A percentile compares a stretch with the other conserved stretches of the same genome.
These are phyloP conservation scores for Neurospora sp. DNA, from an alignment of 2,329 filamentous ascomycete genomes.

Conservation along the genomic window DNA sequence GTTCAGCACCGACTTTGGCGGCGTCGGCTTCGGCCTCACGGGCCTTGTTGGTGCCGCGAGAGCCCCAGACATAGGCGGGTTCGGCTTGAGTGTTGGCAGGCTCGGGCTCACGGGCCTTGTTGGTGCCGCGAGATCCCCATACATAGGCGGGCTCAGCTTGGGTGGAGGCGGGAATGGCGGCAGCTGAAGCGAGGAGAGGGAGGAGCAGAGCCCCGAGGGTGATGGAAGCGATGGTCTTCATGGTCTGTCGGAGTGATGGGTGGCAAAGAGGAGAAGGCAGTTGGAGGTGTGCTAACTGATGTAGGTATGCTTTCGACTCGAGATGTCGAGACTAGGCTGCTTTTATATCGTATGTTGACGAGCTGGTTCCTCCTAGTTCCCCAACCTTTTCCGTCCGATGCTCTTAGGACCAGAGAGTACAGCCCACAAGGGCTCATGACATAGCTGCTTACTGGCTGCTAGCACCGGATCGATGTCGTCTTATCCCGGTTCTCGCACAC, in stretches of 20 bases:
- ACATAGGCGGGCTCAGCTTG: slow-evolving; percentile 1
- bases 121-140: neutral
- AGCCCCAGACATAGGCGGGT: slow-evolving; percentile 1
- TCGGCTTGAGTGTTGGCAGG: neutral
- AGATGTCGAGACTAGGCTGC: neutral
- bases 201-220: slow-evolving; percentile 1
- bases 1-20: no score
- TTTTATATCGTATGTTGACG: neutral
- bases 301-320: neutral
- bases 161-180: neutral
- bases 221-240: neutral
- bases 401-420: neutral
- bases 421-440: neutral
- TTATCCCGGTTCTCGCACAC: neutral
- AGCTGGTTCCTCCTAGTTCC: neutral
- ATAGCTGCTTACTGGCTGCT: neutral
- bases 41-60: neutral
- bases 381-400: neutral
- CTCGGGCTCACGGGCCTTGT: neutral
- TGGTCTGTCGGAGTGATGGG: neutral
- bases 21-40: no score
- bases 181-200: neutral
- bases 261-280: neutral
- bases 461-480: neutral
- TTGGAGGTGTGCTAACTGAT: neutral